A percentile compares a stretch with the other conserved stretches of the same genome.
These are phyloP conservation scores for Bolboschoenoplectus hybrid DNA, from an alignment of 202 grass and related monocot genomes.

Conservation along the genomic window DNA sequence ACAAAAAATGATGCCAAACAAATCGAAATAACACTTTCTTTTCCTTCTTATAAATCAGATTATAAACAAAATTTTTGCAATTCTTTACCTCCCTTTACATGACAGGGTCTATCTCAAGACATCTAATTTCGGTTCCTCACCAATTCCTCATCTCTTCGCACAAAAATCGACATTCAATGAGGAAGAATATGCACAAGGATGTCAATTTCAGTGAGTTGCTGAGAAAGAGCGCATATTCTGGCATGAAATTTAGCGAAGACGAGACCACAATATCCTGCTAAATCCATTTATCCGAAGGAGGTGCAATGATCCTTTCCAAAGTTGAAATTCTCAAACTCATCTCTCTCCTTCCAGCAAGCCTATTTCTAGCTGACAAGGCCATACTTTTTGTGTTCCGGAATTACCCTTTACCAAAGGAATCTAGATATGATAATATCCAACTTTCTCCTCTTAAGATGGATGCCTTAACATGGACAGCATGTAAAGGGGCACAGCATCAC, in stretches of 20 bases:
- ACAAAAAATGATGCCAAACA: neutral
- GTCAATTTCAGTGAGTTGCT: neutral
- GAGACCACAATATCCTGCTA: neutral
- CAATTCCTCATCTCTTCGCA: neutral
- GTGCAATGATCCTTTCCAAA: neutral
- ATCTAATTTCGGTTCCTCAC: neutral
- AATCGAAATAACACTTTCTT: neutral
- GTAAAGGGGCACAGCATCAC: neutral
- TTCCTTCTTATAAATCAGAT: neutral
- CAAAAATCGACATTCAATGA: neutral
- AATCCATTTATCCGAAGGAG: neutral
- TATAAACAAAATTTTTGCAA: neutral
- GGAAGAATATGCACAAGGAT: neutral
- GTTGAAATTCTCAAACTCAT: neutral
- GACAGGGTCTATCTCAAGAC: neutral
- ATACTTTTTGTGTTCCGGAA: neutral
- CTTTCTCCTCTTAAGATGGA: neutral
- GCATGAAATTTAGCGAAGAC: neutral
- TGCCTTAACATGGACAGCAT: neutral
- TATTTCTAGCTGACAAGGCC: neutral
- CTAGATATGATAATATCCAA: neutral
- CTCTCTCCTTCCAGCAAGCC: constrained; percentile 8
- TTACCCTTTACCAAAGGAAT: constrained; percentile 12
- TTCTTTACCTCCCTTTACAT: neutral
- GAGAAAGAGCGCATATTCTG: neutral